Conservation (phyloP, 2,329 filamentous ascomycete species). For the Fusarium robinianum region DNA sequence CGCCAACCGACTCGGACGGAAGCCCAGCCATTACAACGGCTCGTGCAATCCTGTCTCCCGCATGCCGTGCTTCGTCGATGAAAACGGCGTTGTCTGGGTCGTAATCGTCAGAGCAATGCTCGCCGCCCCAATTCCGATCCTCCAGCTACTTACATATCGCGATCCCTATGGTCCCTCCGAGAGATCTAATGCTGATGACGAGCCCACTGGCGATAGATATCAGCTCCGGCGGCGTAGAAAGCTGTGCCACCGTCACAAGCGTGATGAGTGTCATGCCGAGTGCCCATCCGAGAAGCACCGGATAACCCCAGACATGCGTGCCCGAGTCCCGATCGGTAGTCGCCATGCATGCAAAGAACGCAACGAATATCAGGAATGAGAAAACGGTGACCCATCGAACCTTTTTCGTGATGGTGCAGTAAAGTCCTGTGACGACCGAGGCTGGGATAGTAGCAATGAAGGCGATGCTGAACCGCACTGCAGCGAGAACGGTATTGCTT, state of each 20-base stretch:
- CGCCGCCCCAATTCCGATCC: too few relatives aligned
- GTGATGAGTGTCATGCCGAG: slow-evolving; percentile 44
- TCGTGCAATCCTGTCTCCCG: slow-evolving; percentile 2
- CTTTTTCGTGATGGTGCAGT: slow-evolving; percentile 37
- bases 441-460: slow-evolving; percentile 40
- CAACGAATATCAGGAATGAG: slow-evolving; percentile 36
- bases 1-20: slow-evolving; percentile 4
- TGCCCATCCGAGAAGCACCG: slow-evolving; percentile 42
- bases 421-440: slow-evolving; percentile 39
- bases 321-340: slow-evolving; percentile 34
- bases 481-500: slow-evolving; percentile 40
- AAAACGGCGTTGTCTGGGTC: slow-evolving; percentile 23
- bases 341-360: slow-evolving; percentile 45
- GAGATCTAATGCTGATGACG: slow-evolving; percentile 44
- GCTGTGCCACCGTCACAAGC: slow-evolving; percentile 45
- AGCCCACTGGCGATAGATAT: slow-evolving; percentile 46
- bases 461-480: slow-evolving; percentile 41
- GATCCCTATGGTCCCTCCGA: slow-evolving; percentile 46
- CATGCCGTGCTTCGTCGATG: slow-evolving; percentile 2
- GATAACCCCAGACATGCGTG: slow-evolving; percentile 43
- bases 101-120: too few relatives aligned
- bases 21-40: slow-evolving; percentile 9
- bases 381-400: slow-evolving; percentile 33
- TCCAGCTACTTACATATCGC: slow-evolving; percentile 37
- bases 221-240: slow-evolving; percentile 44